A percentile compares a stretch with the other conserved stretches of the same genome.
phyloP scores from a whole-genome alignment of 2,329 filamentous ascomycete genomes.

The Ascomycota sp. region DNA sequence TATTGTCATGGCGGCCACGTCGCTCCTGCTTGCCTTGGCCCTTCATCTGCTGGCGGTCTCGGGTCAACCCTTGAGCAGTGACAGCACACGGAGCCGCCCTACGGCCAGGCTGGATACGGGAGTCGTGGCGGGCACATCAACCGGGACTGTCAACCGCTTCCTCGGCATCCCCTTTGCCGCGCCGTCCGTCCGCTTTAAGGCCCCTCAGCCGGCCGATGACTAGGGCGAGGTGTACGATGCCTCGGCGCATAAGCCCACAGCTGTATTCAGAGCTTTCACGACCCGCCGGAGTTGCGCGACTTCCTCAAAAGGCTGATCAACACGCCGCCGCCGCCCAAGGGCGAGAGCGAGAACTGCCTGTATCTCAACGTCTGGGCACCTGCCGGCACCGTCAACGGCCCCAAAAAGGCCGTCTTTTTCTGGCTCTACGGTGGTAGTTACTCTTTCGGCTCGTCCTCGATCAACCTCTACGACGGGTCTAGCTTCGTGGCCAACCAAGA shows the following conservation, averaged over 20 bases:
- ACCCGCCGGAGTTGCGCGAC: constrained; percentile 4
- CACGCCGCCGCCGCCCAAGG: constrained; percentile 6
- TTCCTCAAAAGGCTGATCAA: constrained; percentile 5
- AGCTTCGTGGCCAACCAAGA: constrained; percentile 20
- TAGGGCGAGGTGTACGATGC: constrained; percentile 8
- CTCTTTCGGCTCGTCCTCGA: constrained; percentile 13
- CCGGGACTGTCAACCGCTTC: constrained; percentile 7
- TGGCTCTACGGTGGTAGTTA: constrained; percentile 24
- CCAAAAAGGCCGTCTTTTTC: constrained; percentile 21
- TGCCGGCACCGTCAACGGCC: constrained; percentile 3
- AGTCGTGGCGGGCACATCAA: neutral
- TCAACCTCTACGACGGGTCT: constrained; percentile 18
- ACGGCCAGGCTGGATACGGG: neutral
- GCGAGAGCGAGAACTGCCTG: constrained; percentile 13
- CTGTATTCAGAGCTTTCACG: constrained; percentile 9
- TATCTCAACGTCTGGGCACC: constrained; percentile 14
- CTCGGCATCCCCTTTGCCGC: constrained; percentile 12
- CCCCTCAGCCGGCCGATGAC: constrained; percentile 4
- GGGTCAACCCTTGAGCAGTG: no score
- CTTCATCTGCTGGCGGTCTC: no score
- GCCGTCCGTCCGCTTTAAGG: constrained; percentile 8
- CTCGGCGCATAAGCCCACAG: constrained; percentile 5
- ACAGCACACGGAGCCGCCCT: neutral
- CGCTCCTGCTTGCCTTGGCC: no score
- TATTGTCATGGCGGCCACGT: no score